Base-by-base conservation (phyloP, 805 yeast species). In the Wickerhamomyces silvicola region DNA sequence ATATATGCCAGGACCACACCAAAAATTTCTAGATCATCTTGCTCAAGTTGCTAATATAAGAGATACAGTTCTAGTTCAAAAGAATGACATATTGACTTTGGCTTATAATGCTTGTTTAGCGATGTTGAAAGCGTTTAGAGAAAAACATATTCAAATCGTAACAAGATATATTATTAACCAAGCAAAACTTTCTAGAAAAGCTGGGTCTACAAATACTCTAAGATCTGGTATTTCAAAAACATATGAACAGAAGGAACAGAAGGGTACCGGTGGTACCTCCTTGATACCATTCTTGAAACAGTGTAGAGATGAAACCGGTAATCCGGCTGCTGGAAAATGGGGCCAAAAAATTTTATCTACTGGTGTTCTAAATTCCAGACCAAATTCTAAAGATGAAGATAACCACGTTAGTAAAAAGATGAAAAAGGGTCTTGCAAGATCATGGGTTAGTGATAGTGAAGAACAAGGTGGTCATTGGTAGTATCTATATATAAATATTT, bases 251-350 rank as follows among this genome's bases (percentile, higher is more conserved):
- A 68, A 65, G 26, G 80, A 72, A 36, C 75, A 72, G 42, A 73
- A 75, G 46, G 97, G 97, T 11, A 88, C 97, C 1, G 97, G 97
- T 14, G 97, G 97, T 27, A 88, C 97, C 0, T 78, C 94, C 1
- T 66, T 88, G 48, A 70, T 88, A 37, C 95, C 96, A 18, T 90
- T 88, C 61, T 68, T 88, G 54, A 88, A 87, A 57, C 97, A 90
- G 58, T 90, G 96, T 46, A 73, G 97, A 56, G 97, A 88, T 60
- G 97, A 88, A 55, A 88, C 96, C 3, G 95, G 95, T 26, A 92
- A 82, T 46, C 75, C 87, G 10, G 95, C 96, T 15, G 95, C 95
- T 17, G 90, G 95, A 35, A 70, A 65, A 29, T 87, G 97, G 97
- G 95, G 95, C 53, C 75, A 75, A 51, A 69, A 90, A 39, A 64